A percentile compares a stretch with the other conserved stretches of the same genome.
Conservation (phyloP, 768 basidiomycete genomes). For the Daedaleopsis sinensis region DNA sequence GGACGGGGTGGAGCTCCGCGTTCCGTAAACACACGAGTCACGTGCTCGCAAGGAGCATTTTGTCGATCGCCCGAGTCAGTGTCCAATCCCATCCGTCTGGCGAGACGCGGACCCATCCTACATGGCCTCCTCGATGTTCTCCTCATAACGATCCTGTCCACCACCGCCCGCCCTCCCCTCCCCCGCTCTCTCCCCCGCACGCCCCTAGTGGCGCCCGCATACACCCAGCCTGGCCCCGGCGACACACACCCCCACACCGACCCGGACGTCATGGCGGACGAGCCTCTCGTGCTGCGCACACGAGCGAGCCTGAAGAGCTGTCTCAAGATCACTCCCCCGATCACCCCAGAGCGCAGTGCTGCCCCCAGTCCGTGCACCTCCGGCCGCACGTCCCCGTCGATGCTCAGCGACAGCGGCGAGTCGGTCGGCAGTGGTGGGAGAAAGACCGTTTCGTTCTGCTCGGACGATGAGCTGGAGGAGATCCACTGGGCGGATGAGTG, state of each 20-base stretch:
- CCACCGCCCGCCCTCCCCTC: neutral
- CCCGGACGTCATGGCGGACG: neutral
- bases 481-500: conserved; percentile 74
- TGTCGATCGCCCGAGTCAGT: conserved; percentile 16
- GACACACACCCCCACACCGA: neutral
- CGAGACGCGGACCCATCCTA: neutral
- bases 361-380: conserved; percentile 22
- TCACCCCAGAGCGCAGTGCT: conserved; percentile 22
- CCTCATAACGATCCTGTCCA: conserved; percentile 15
- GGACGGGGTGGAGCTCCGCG: conserved; percentile 17
- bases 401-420: conserved; percentile 11
- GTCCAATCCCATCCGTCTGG: conserved; percentile 7
- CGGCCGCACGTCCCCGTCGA: conserved; percentile 21
- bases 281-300: conserved; percentile 9
- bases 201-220: neutral
- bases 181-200: neutral
- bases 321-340: conserved; percentile 24
- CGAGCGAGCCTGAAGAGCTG: conserved; percentile 25
- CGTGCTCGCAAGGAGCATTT: conserved; percentile 14
- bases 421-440: conserved; percentile 22
- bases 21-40: conserved; percentile 20
- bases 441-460: conserved; percentile 69
- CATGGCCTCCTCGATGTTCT: conserved; percentile 2
- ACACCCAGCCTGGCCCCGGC: neutral
- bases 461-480: conserved; percentile 54